Evolutionary conservation across 306 rosid genomes (phyloP), one percentile per base, ranked within the genome.

Genomic region (Dryas alaskensis): DNA sequence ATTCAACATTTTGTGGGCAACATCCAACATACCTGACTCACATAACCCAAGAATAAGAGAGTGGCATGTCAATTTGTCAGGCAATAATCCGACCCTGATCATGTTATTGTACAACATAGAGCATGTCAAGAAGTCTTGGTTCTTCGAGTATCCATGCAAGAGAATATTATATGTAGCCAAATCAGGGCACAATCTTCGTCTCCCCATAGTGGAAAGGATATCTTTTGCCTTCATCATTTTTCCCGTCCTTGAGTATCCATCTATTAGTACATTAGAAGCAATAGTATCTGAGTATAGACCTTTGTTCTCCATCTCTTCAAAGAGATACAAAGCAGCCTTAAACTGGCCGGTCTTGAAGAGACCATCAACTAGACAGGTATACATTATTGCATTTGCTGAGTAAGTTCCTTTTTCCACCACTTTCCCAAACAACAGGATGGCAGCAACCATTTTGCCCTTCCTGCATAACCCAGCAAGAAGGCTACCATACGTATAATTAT

Each of bases 321-420:
- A 88, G 60, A 82, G 77, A 84, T 79, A 85, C 63, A 73, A 72
- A 71, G 94, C 93, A 39, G 78, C 88, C 81, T 83, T 85, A 60
- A 88, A 68, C 55, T 88, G 90, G 54, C 97, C 92, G 25, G 66
- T 86, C 88, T 87, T 91, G 70, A 88, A 85, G 79, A 91, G 86
- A 22, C 88, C 90, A 78, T 80, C 82, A 74, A 87, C 67, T 64
- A 91, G 82, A 77, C 84, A 73, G 81, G 97, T 82, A 84, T 82
- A 85, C 59, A 84, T 4, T 8, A 79, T 83, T 80, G 82, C 81
- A 84, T 84, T 84, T 45, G 84, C 81, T 13, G 84, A 73, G 37
- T 84, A 63, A 58, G 80, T 64, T 57, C 81, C 88, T 44, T 82
- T 85, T 68, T 85, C 87, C 79, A 84, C 73, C 60, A 84, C 60